Evolutionary conservation across 352 stramenopile species (phyloP), one percentile per base, ranked within the genome.

Genomic region (Peronospora tabacina): DNA sequence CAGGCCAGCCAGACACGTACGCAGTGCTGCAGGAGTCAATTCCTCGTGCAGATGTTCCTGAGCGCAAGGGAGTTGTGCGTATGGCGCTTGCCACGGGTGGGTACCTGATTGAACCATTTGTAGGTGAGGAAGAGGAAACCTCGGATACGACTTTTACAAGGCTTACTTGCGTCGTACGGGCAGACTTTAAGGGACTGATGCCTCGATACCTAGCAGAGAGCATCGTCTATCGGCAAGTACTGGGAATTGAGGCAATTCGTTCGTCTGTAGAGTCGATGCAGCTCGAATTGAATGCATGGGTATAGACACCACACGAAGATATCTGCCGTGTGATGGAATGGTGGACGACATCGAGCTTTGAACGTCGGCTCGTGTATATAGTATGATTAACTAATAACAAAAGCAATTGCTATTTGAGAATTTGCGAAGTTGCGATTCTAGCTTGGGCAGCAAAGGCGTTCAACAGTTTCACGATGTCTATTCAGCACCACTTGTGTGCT

Each of bases 1-100:
- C 78, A 3, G 73, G 74, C n/a, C 61, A 63, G 11, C 52, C 46
- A 6, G 62, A 86, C 43, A 90, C 78, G 11, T 87, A 76, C 44
- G 75, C 59, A 0, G 75, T 90, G 48, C 47, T 87, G 19, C 70
- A 85, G 52, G 70, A 89, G 49, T 84, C 71, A 22, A 77, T 89
- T 28, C 69, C 72, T 10, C 71, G 75, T 17, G 57, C 71, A 2
- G 78, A 89, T 40, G 74, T 89, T 26, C 75, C 78, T 1, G 75
- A 82, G 50, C 55, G 77, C 49, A 83, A 85, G 26, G 75, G 75
- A 20, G 72, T 75, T 12, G 74, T 87, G 13, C 75, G 75, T 12
- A 89, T 87, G 75, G 72, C 78, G 5, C 85, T 74, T 59, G 78
- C 78, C 0, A 85, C 78, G 10, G 78, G 78, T 9, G 78, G 78